phyloP scores from a whole-genome alignment of 768 basidiomycete genomes.

The Collybia nuda region DNA sequence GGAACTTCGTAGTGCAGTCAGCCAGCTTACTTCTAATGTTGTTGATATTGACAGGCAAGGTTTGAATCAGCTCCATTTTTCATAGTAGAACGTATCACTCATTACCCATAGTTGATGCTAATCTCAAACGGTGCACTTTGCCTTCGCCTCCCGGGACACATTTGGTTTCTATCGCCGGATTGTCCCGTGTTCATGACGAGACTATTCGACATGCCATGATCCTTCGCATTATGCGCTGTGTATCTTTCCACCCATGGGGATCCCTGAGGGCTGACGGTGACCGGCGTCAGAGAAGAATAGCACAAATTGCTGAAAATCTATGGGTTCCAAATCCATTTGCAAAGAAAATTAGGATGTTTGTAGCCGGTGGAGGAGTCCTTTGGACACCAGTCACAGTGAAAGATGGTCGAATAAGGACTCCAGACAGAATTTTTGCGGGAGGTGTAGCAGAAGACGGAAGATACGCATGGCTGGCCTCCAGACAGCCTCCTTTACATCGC shows the following conservation, averaged over 20 bases:
- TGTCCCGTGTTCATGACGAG: slow-evolving; percentile 32
- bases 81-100: slow-evolving; percentile 2
- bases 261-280: slow-evolving; percentile 59
- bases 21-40: slow-evolving; percentile 30
- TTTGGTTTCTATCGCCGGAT: slow-evolving; percentile 36
- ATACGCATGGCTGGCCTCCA: slow-evolving; percentile 62
- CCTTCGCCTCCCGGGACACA: slow-evolving; percentile 53
- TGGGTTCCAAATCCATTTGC: slow-evolving; percentile 37
- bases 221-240: slow-evolving; percentile 61
- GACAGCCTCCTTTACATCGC: slow-evolving; percentile 48
- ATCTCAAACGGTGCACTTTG: slow-evolving; percentile 31
- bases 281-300: slow-evolving; percentile 45
- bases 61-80: slow-evolving; percentile 13
- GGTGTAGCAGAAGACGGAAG: slow-evolving; percentile 13
- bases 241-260: slow-evolving; percentile 80
- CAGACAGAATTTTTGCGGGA: slow-evolving; percentile 8
- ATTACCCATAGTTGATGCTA: slow-evolving; percentile 32
- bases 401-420: slow-evolving; percentile 18
- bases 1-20: slow-evolving; percentile 37
- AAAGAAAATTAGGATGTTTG: slow-evolving; percentile 33
- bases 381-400: slow-evolving; percentile 56
- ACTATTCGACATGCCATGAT: slow-evolving; percentile 41
- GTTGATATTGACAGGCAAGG: slow-evolving; percentile 48
- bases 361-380: slow-evolving; percentile 60
- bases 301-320: slow-evolving; percentile 46